These are phyloP conservation scores for Trifolium subterraneum DNA, from an alignment of 306 rosid species.

Conservation along the genomic window DNA sequence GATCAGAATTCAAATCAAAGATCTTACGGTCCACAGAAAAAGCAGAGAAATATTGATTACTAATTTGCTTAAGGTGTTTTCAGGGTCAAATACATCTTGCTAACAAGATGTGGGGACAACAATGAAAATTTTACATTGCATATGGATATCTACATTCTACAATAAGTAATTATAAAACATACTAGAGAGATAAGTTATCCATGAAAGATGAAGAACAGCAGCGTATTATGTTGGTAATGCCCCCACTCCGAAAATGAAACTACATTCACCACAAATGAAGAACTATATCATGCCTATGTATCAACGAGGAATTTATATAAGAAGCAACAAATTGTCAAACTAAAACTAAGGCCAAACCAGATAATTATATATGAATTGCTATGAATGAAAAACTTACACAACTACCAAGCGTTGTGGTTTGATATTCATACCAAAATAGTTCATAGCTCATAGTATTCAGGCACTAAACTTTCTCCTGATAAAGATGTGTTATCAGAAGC, in stretches of 20 bases:
- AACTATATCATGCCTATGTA: conserved; percentile 1
- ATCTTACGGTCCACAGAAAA: not conserved
- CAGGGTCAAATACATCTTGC: not conserved
- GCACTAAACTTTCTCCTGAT: not conserved
- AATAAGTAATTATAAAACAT: too few species aligned
- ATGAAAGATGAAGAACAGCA: not conserved
- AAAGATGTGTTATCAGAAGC: not conserved
- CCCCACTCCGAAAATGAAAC: not conserved
- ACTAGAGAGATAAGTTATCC: too few species aligned
- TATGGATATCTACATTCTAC: too few species aligned
- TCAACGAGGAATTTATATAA: not conserved
- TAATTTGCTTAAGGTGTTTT: not conserved
- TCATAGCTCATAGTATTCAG: not conserved
- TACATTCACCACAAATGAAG: not conserved
- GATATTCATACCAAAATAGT: not conserved
- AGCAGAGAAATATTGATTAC: not conserved
- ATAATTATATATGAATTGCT: not conserved
- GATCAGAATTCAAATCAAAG: too few species aligned
- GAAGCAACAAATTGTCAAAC: not conserved
- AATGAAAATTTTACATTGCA: too few species aligned
- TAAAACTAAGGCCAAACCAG: not conserved
- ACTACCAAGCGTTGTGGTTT: not conserved
- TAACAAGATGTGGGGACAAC: not conserved
- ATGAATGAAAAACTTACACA: not conserved
- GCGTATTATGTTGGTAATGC: not conserved